These are phyloP conservation scores for Tinospora cordifolia DNA, from an alignment of 164 flowering plant species.

Conservation along the genomic window DNA sequence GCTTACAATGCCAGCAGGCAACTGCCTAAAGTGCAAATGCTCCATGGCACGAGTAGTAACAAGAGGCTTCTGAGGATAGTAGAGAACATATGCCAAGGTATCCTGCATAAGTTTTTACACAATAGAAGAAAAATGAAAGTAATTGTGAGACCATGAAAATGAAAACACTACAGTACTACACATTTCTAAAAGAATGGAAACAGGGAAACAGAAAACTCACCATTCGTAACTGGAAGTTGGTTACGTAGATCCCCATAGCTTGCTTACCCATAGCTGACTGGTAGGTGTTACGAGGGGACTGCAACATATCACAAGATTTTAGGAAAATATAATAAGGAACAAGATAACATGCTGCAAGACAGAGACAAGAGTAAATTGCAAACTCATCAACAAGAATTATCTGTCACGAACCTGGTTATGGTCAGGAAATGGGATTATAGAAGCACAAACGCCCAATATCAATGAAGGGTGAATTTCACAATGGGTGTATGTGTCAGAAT, in stretches of 20 bases:
- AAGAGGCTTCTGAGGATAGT: conserved; percentile 96
- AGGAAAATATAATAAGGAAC: not conserved
- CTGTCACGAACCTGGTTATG: conserved; percentile 71
- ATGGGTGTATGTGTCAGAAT: conserved; percentile 84
- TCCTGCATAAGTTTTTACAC: conserved; percentile 43
- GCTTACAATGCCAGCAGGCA: conserved; percentile 96
- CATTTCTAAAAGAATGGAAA: not conserved
- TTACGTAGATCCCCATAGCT: conserved; percentile 99
- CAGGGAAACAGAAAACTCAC: conserved; percentile 25
- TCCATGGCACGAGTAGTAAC: conserved; percentile 98
- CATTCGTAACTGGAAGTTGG: conserved; percentile 95
- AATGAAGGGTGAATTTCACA: conserved; percentile 98
- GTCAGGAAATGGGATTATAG: conserved; percentile 97
- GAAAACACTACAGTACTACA: not conserved
- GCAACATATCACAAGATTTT: conserved; percentile 8
- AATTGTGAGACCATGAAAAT: not conserved
- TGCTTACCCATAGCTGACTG: conserved; percentile 99
- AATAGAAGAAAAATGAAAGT: not conserved
- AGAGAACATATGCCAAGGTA: conserved; percentile 93
- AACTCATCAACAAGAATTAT: not conserved
- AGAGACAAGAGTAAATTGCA: not conserved
- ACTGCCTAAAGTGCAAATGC: conserved; percentile 93
- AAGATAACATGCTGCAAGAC: not conserved
- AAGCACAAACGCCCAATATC: conserved; percentile 97
- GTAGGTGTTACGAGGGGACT: conserved; percentile 99